Conservation (phyloP, 352 stramenopile genomes). For the Phytopythium litorale region DNA sequence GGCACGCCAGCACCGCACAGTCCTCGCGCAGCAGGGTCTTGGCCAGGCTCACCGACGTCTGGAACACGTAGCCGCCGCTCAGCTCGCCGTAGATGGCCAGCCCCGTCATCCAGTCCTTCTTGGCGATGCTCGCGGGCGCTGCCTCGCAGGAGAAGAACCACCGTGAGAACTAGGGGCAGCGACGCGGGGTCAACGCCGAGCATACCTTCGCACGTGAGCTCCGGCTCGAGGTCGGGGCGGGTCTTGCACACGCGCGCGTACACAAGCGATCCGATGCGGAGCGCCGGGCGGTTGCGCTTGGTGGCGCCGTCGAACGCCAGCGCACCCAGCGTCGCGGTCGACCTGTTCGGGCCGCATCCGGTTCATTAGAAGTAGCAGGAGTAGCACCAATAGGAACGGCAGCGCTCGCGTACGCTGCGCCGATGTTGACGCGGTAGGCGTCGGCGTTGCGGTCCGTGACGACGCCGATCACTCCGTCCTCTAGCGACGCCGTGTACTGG, state of each 20-base stretch:
- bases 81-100: constrained; percentile 96
- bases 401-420: constrained; percentile 61
- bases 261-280: constrained; percentile 91
- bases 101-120: constrained; percentile 99
- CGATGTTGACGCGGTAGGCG: constrained; percentile 95
- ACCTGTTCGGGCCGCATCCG: constrained; percentile 26
- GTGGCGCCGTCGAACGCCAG: constrained; percentile 97
- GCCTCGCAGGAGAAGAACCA: constrained; percentile 10
- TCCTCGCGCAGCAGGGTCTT: constrained; percentile 73
- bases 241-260: constrained; percentile 93
- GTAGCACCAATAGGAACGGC: neutral
- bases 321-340: constrained; percentile 56
- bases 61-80: constrained; percentile 90
- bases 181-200: neutral
- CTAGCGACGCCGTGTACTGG: constrained; percentile 70
- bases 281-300: constrained; percentile 95
- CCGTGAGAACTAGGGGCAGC: neutral
- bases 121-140: constrained; percentile 76
- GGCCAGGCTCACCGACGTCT: constrained; percentile 72
- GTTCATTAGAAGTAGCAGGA: neutral
- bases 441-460: constrained; percentile 93
- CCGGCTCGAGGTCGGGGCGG: constrained; percentile 88
- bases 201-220: constrained; percentile 93
- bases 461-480: constrained; percentile 93
- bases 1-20: constrained; percentile 75